Percentiles rank a stretch among this genome's conserved stretches.
Evolutionary conservation across 371 early-diverging fungal genomes (phyloP).

Genomic region (Nematocida parisii): DNA sequence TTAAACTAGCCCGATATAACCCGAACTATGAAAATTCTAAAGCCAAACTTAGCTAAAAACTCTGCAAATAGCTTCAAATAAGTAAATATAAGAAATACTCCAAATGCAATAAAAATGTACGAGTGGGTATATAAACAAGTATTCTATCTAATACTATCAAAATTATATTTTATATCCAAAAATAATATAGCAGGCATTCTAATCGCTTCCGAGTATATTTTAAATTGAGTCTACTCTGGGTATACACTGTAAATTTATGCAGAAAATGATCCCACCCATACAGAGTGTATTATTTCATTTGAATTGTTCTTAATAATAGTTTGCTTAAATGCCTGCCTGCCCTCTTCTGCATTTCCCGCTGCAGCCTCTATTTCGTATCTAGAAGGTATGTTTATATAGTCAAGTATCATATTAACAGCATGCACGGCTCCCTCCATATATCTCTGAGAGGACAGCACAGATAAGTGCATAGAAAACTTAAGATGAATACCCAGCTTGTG

Average conservation of each 20-base stretch:
- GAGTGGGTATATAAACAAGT: too few relatives aligned
- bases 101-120: too few relatives aligned
- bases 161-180: too few relatives aligned
- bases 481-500: background rate
- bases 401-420: background rate
- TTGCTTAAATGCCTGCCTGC: background rate
- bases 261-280: background rate
- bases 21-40: too few relatives aligned
- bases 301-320: background rate
- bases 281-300: slow-evolving; percentile 1
- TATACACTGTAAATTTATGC: background rate
- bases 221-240: too few relatives aligned
- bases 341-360: background rate
- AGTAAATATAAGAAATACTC: too few relatives aligned
- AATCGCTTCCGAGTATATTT: too few relatives aligned
- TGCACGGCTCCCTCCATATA: background rate
- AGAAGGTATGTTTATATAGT: background rate
- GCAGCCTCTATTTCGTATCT: background rate
- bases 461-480: background rate
- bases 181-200: too few relatives aligned
- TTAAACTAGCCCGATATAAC: too few relatives aligned
- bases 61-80: too few relatives aligned
- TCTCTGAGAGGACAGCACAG: slow-evolving; percentile 8
- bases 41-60: too few relatives aligned
- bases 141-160: too few relatives aligned